These are phyloP conservation scores for Mucor sp. DNA, from an alignment of 371 early-diverging fungal species.

Conservation along the genomic window DNA sequence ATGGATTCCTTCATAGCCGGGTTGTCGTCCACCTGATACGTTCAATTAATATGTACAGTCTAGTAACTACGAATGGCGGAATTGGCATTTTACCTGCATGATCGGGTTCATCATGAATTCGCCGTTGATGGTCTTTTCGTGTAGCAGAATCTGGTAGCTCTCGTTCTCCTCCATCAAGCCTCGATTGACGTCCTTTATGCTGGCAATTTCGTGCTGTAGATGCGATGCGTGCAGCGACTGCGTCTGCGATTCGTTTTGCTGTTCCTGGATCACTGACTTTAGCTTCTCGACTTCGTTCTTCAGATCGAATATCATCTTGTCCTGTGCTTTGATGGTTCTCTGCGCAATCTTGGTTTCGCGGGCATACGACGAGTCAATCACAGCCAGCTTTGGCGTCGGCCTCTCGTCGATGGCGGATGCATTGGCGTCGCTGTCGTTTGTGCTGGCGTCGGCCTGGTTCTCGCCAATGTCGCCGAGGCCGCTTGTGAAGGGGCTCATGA, in stretches of 20 bases:
- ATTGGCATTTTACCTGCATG: conserved; percentile 43
- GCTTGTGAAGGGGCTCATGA: conserved; percentile 37
- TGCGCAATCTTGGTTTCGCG: conserved; percentile 56
- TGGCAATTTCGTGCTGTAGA: conserved; percentile 60
- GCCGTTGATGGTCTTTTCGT: conserved; percentile 82
- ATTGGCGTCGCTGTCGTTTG: neutral
- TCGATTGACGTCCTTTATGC: conserved; percentile 69
- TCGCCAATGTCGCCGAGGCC: conserved; percentile 36
- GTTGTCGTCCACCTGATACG: conserved; percentile 16
- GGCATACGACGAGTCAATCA: conserved; percentile 47
- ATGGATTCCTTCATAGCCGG: conserved; percentile 11
- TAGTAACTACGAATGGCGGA: neutral
- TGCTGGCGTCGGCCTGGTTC: conserved; percentile 6
- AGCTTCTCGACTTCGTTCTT: conserved; percentile 44
- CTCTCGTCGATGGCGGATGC: neutral
- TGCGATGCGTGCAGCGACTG: conserved; percentile 49
- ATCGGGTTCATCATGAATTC: conserved; percentile 71
- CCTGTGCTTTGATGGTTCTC: conserved; percentile 56
- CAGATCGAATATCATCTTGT: conserved; percentile 46
- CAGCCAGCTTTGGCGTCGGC: conserved; percentile 39
- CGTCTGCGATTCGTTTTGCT: conserved; percentile 36
- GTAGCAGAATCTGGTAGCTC: conserved; percentile 78
- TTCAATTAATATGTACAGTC: neutral
- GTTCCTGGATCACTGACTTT: conserved; percentile 40
- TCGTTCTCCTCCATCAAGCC: conserved; percentile 85